A percentile compares a stretch with the other conserved stretches of the same genome.
phyloP scores from a whole-genome alignment of 2,329 filamentous ascomycete genomes.

The Didymella segeticola region DNA sequence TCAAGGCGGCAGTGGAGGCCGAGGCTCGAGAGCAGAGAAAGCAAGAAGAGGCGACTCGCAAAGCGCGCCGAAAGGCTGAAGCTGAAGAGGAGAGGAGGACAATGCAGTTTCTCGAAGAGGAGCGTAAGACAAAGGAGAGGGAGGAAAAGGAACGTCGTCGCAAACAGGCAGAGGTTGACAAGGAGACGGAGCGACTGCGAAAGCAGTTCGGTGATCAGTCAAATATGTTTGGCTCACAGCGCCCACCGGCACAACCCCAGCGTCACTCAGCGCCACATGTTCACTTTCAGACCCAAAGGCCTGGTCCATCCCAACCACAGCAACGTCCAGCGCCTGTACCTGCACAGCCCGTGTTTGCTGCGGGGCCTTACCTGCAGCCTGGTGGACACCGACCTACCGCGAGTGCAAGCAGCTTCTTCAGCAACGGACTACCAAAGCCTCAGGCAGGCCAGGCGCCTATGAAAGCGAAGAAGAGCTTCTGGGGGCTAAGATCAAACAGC shows the following conservation, averaged over 20 bases:
- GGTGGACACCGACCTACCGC: conserved; percentile 34
- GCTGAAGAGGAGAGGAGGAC: conserved; percentile 59
- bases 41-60: conserved; percentile 51
- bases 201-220: conserved; percentile 66
- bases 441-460: conserved; percentile 21
- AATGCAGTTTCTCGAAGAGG: conserved; percentile 41
- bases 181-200: conserved; percentile 77
- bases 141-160: conserved; percentile 66
- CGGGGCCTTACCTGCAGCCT: conserved; percentile 43
- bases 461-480: conserved; percentile 49
- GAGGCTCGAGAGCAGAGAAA: conserved; percentile 58
- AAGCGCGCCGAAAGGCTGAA: conserved; percentile 65
- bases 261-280: conserved; percentile 33
- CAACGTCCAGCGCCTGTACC: conserved; percentile 26
- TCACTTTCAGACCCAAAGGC: conserved; percentile 24
- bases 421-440: conserved; percentile 38
- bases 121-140: conserved; percentile 67
- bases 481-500: conserved; percentile 43
- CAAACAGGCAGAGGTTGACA: conserved; percentile 64
- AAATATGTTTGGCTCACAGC: conserved; percentile 30
- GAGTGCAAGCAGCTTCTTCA: conserved; percentile 46
- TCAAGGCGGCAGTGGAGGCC: conserved; percentile 53
- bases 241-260: conserved; percentile 28
- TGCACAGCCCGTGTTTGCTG: conserved; percentile 21
- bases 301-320: conserved; percentile 17